These are phyloP conservation scores for Entrophospora sp. DNA, from an alignment of 192 early-diverging fungal species.

Conservation along the genomic window DNA sequence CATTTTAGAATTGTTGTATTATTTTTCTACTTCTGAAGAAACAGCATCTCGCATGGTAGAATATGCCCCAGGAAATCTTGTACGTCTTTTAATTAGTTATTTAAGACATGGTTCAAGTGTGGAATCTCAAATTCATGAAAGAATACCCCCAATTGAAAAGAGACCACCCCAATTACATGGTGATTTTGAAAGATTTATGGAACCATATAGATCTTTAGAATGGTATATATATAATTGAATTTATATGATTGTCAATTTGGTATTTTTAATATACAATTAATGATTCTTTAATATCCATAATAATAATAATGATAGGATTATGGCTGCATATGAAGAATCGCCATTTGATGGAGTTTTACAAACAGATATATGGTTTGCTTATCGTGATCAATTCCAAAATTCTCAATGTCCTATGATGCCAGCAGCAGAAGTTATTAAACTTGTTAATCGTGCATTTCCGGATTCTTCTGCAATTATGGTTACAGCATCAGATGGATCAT, in stretches of 20 bases:
- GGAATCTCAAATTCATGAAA: slow-evolving; percentile 5
- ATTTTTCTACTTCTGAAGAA: slow-evolving; percentile 53
- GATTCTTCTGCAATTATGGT: slow-evolving; percentile 8
- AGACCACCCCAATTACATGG: slow-evolving; percentile 10
- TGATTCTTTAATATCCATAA: background rate
- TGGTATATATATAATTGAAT: slow-evolving; percentile 41
- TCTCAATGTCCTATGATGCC: slow-evolving; percentile 14
- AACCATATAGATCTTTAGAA: slow-evolving; percentile 47
- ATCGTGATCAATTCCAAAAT: slow-evolving; percentile 15
- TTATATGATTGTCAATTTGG: background rate
- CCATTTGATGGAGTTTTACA: slow-evolving; percentile 9
- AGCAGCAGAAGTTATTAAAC: slow-evolving; percentile 21
- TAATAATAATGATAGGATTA: slow-evolving; percentile 13
- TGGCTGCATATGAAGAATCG: background rate
- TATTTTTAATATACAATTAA: background rate
- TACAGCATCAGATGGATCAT: background rate
- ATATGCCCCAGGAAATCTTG: slow-evolving; percentile 45
- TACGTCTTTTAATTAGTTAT: slow-evolving; percentile 38
- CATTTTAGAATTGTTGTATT: slow-evolving; percentile 63
- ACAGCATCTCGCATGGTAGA: slow-evolving; percentile 36
- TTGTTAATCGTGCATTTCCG: slow-evolving; percentile 9
- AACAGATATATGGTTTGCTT: slow-evolving; percentile 21
- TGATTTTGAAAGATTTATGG: slow-evolving; percentile 32
- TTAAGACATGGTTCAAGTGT: slow-evolving; percentile 31
- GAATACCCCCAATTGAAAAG: background rate